phyloP scores from a whole-genome alignment of 805 yeast genomes.

The Starmera amethionina region DNA sequence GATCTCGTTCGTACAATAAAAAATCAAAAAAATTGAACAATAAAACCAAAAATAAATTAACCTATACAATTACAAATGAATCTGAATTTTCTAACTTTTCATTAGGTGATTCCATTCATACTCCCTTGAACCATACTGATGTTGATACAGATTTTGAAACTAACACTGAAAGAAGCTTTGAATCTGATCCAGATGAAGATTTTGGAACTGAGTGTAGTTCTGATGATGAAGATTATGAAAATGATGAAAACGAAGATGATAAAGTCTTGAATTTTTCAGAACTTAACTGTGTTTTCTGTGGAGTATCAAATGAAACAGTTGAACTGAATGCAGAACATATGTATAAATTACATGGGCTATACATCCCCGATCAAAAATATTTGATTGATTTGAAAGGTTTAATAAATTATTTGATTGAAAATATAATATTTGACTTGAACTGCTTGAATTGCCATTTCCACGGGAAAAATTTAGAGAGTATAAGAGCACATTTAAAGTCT shows the following conservation, averaged over 20 bases:
- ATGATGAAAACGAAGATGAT: constrained; percentile 18
- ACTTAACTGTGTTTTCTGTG: constrained; percentile 46
- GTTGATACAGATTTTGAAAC: constrained; percentile 26
- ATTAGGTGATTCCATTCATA: constrained; percentile 34
- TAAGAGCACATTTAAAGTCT: constrained; percentile 76
- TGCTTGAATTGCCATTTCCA: constrained; percentile 78
- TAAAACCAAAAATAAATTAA: too few relatives aligned
- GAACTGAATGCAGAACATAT: constrained; percentile 65
- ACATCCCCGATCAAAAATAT: constrained; percentile 73
- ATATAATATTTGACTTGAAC: constrained; percentile 72
- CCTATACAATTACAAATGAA: constrained; percentile 26
- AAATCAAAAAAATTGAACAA: constrained; percentile 7
- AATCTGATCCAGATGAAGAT: constrained; percentile 40
- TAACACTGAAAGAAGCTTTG: background rate
- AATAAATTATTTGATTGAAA: constrained; percentile 65
- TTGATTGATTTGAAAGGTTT: constrained; percentile 64
- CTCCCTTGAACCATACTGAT: constrained; percentile 15
- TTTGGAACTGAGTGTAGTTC: constrained; percentile 32
- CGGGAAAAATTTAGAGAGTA: constrained; percentile 79
- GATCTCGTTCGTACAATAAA: background rate
- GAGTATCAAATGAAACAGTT: constrained; percentile 37
- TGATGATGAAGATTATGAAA: constrained; percentile 21
- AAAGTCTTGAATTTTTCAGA: constrained; percentile 1
- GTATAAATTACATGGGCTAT: constrained; percentile 74
- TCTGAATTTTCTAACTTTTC: constrained; percentile 51